These are phyloP conservation scores for Colletotrichum endophyticum DNA, from an alignment of 2,329 filamentous ascomycete species.

Conservation along the genomic window DNA sequence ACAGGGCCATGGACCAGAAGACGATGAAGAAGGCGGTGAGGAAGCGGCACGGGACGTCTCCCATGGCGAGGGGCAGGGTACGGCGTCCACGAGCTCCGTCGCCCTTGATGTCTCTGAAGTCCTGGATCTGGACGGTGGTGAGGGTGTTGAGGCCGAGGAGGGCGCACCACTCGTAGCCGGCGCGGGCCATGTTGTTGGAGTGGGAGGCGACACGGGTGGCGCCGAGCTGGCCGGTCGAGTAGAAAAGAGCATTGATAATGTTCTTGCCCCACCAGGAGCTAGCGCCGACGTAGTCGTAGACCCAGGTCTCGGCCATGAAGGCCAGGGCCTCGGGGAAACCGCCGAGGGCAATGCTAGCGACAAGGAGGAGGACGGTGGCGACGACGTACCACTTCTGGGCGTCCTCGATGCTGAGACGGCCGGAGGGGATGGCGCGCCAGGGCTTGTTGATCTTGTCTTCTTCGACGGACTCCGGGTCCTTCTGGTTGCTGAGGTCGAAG, in stretches of 20 bases:
- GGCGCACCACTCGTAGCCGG: constrained; percentile 23
- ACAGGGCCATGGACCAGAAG: constrained; percentile 20
- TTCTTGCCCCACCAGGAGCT: constrained; percentile 32
- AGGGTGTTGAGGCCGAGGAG: constrained; percentile 25
- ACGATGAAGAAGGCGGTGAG: constrained; percentile 18
- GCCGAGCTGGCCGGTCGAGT: background rate
- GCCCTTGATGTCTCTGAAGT: background rate
- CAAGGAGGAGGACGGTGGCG: constrained; percentile 26
- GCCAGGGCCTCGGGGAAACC: constrained; percentile 29
- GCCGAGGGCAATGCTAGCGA: constrained; percentile 27
- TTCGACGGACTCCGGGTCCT: constrained; percentile 31
- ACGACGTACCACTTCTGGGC: constrained; percentile 27
- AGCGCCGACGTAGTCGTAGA: constrained; percentile 45
- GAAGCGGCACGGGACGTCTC: constrained; percentile 25
- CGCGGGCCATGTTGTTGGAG: constrained; percentile 13
- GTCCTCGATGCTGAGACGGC: constrained; percentile 29
- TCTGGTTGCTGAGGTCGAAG: constrained; percentile 45
- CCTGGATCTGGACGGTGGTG: constrained; percentile 18
- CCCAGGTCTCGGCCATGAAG: constrained; percentile 36
- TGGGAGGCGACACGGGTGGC: background rate
- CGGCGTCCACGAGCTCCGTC: constrained; percentile 25
- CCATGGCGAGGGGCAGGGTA: constrained; percentile 26
- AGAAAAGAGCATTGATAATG: constrained; percentile 23
- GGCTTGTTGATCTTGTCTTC: constrained; percentile 48
- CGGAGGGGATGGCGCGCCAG: constrained; percentile 33